phyloP scores from a whole-genome alignment of 1,139 yeast species.

The Candida smagusa region DNA sequence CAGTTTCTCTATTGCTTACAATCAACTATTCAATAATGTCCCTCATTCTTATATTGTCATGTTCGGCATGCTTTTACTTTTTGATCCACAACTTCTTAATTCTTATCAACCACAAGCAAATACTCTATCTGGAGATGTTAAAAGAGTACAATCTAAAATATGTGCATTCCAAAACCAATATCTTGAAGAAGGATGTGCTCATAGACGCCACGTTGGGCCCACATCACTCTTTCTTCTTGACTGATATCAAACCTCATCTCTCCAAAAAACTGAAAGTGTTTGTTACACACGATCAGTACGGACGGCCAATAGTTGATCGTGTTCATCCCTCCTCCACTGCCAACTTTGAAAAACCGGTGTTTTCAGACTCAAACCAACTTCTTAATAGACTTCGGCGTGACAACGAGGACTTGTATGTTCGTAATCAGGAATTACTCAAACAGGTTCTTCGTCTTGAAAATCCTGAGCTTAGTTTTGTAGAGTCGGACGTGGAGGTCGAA shows the following conservation, averaged over 20 bases:
- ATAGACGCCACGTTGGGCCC: conserved; percentile 58
- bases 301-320: conserved; percentile 21
- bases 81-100: conserved; percentile 44
- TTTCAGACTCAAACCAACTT: conserved; percentile 13
- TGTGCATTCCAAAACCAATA: conserved; percentile 59
- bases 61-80: conserved; percentile 20
- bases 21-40: conserved; percentile 29
- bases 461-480: conserved; percentile 6
- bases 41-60: conserved; percentile 30
- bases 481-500: conserved; percentile 7
- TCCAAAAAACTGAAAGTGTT: conserved; percentile 41
- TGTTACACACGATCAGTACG: conserved; percentile 46
- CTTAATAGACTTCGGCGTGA: conserved; percentile 11
- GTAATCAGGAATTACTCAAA: conserved; percentile 12
- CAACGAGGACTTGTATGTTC: conserved; percentile 12
- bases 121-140: conserved; percentile 59
- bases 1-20: conserved; percentile 42
- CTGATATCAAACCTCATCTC: conserved; percentile 27
- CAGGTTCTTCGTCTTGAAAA: conserved; percentile 9
- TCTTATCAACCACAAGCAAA: conserved; percentile 55
- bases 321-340: conserved; percentile 2
- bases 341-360: conserved; percentile 5
- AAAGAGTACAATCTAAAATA: conserved; percentile 63
- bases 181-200: conserved; percentile 56
- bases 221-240: conserved; percentile 27